These are phyloP conservation scores for Aplosporella prunicola DNA, from an alignment of 2,329 filamentous ascomycete species.

Conservation along the genomic window DNA sequence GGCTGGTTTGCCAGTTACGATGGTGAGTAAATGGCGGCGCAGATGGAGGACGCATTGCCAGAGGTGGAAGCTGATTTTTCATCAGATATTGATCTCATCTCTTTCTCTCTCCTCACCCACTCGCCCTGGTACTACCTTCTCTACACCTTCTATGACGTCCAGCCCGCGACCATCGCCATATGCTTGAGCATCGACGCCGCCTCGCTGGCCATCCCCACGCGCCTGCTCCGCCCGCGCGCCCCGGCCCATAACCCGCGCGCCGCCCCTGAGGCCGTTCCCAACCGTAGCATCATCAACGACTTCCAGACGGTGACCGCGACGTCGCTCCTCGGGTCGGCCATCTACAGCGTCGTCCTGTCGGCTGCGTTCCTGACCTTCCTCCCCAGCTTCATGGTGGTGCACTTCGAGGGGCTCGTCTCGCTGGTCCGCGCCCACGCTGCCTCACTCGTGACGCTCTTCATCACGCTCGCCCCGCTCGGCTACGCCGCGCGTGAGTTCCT, in stretches of 20 bases:
- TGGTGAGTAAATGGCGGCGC: constrained; percentile 39
- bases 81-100: constrained; percentile 35
- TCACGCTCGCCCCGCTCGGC: constrained; percentile 58
- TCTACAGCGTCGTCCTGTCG: constrained; percentile 68
- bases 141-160: constrained; percentile 65
- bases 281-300: constrained; percentile 34
- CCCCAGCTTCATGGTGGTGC: constrained; percentile 59
- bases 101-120: constrained; percentile 54
- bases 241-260: constrained; percentile 51
- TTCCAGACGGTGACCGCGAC: constrained; percentile 44
- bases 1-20: constrained; percentile 70
- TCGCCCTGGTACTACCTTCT: constrained; percentile 69
- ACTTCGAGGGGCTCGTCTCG: constrained; percentile 64
- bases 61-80: constrained; percentile 1
- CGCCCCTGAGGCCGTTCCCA: constrained; percentile 23
- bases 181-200: constrained; percentile 59
- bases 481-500: constrained; percentile 66
- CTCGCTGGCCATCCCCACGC: constrained; percentile 63
- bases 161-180: constrained; percentile 49
- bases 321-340: constrained; percentile 56
- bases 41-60: neutral
- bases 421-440: constrained; percentile 59
- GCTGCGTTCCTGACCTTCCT: constrained; percentile 60
- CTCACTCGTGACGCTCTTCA: constrained; percentile 37
- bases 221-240: constrained; percentile 60